These are phyloP conservation scores for Colletotrichum endophyticum DNA, from an alignment of 2,329 filamentous ascomycete species.

Conservation along the genomic window DNA sequence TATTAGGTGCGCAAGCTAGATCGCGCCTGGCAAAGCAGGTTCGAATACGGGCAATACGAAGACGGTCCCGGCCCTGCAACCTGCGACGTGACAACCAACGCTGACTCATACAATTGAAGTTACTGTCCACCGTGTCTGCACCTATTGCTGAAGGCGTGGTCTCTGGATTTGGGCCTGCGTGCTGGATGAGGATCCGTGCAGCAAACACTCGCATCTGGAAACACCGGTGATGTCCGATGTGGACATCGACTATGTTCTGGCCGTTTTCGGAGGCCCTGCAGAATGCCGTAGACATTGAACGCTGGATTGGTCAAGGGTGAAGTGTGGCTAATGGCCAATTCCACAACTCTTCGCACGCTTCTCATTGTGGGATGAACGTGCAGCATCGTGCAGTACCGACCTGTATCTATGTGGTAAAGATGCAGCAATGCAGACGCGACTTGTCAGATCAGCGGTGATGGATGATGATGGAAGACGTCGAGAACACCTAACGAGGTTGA, in stretches of 20 bases:
- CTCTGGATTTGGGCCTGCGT: not conserved
- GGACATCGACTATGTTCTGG: fast-evolving
- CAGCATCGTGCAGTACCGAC: not conserved
- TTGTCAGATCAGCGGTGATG: fast-evolving
- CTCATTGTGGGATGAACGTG: fast-evolving
- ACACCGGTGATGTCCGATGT: fast-evolving
- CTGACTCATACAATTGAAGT: not conserved
- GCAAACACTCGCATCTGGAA: not conserved
- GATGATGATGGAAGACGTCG: not conserved
- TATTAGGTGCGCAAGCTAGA: not conserved
- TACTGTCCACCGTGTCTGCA: not conserved
- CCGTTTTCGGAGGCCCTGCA: not conserved
- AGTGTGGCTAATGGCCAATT: not conserved
- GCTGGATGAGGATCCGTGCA: fast-evolving
- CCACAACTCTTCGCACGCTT: fast-evolving
- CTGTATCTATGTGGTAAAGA: not conserved
- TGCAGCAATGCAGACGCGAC: not conserved
- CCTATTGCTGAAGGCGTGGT: fast-evolving
- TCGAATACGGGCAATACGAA: too few species aligned
- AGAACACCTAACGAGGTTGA: not conserved
- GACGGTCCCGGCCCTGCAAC: fast-evolving
- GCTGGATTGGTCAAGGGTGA: fast-evolving
- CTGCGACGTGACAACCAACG: not conserved
- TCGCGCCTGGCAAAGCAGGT: too few species aligned
- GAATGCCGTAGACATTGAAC: fast-evolving